Base-by-base conservation (phyloP, 305 asterid genomes). In the Ajuga reptans region DNA sequence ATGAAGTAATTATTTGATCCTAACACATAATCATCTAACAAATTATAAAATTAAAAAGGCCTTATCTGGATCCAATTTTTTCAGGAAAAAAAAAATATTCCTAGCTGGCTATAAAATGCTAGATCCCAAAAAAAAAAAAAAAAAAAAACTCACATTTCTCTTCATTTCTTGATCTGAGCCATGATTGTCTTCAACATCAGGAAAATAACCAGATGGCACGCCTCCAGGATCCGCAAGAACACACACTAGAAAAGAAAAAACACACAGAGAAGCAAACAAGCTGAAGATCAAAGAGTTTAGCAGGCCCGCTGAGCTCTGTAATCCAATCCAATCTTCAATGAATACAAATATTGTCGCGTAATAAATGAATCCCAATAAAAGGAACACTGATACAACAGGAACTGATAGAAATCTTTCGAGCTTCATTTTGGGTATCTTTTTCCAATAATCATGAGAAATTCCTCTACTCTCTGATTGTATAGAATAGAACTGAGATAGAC, bases 141-240 rank as follows among this genome's bases (percentile, higher is more conserved):
- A 63, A 15, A 49, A 59, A 31, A 72, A 7, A 42, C 97, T 77
- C 73, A 91, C 96, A 74, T 51, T 67, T 72, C 78, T 84, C 70
- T 75, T 84, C 69, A 69, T 21, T 82, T 86, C 91, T 63, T 82
- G 89, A 84, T 86, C 86, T 33, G 84, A 39, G 51, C 73, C 58
- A 45, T 79, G 79, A 39, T 59, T 79, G 2, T 82, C 84, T 68
- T 90, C 99, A 75, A 91, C 84, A 72, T 91, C 98, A 24, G 94
- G 96, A 14, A 87, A 55, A 74, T 81, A 93, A 15, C 83, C 80
- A 46, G 95, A 72, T 12, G 96, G 97, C 37, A 93, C 88, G 53
- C 81, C 84, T 47, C 99, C 99, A n/a, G 97, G 99, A 78, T 90
- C 97, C 59, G 87, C 67, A n/a, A 87, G 73, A 47, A 85, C 82